phyloP scores from a whole-genome alignment of 805 yeast species.

The Brettanomyces nanus region DNA sequence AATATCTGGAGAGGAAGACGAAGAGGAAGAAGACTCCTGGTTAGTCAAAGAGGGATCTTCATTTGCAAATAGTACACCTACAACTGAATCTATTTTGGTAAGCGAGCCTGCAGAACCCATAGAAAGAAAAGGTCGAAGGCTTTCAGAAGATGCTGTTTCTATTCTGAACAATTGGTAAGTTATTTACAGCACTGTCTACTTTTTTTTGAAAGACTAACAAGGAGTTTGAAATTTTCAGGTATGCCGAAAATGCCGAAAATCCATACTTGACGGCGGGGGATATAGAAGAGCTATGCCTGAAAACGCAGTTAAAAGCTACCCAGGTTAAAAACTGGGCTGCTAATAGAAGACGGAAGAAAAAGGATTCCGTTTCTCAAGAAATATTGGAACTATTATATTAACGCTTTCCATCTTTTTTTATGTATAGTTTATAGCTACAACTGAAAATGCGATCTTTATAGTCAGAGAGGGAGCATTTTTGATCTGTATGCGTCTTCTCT shows the following conservation, averaged over 20 bases:
- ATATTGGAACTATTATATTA: slow-evolving; percentile 24
- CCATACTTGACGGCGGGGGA: slow-evolving; percentile 7
- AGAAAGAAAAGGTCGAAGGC: slow-evolving; percentile 1
- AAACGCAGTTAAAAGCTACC: slow-evolving; percentile 2
- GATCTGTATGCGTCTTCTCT: too few species aligned
- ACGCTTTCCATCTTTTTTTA: slow-evolving; percentile 7
- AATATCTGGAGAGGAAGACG: too few species aligned
- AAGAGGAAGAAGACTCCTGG: too few species aligned
- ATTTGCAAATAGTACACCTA: too few species aligned
- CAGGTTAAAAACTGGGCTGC: slow-evolving; percentile 9
- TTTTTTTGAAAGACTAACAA: not conserved
- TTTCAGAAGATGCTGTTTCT: slow-evolving; percentile 2
- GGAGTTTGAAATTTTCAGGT: slow-evolving; percentile 4
- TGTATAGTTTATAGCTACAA: too few species aligned
- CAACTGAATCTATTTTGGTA: too few species aligned
- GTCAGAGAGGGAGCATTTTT: too few species aligned
- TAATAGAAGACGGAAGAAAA: slow-evolving; percentile 6
- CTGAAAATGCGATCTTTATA: too few species aligned
- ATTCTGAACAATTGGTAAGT: slow-evolving; percentile 1
- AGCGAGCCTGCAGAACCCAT: too few species aligned
- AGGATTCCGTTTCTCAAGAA: slow-evolving; percentile 12
- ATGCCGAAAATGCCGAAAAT: slow-evolving; percentile 5
- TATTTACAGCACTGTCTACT: not conserved
- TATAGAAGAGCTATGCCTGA: slow-evolving; percentile 1
- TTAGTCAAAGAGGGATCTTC: too few species aligned